Evolutionary conservation across 2,329 filamentous ascomycete genomes (phyloP).

Genomic region (Trichophyton rubrum): DNA sequence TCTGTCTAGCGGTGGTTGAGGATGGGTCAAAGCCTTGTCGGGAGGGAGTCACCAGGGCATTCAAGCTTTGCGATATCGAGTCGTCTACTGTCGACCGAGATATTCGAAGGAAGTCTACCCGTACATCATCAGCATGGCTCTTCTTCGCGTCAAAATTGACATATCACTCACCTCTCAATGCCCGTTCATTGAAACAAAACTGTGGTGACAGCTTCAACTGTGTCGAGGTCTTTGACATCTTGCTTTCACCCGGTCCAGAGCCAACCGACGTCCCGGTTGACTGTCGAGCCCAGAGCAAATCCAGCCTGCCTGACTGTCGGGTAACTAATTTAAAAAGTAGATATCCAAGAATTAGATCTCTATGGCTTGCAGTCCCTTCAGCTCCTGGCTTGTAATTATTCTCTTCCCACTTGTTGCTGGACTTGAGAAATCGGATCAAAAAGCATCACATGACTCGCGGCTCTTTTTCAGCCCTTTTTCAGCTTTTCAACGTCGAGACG

Average conservation of each 20-base stretch:
- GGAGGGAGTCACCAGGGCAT: slow-evolving; percentile 70
- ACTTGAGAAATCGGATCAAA: not conserved
- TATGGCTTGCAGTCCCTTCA: not conserved
- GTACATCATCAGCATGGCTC: slow-evolving; percentile 3
- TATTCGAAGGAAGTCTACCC: slow-evolving; percentile 72
- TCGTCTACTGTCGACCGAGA: slow-evolving; percentile 82
- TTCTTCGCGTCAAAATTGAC: too few relatives aligned
- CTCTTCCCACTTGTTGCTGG: not conserved
- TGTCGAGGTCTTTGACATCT: slow-evolving; percentile 30
- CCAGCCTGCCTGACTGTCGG: slow-evolving; percentile 24
- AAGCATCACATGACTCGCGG: not conserved
- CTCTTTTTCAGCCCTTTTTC: not conserved
- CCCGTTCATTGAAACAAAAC: slow-evolving; percentile 63
- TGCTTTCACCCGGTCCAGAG: slow-evolving; percentile 3
- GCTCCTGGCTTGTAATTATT: not conserved
- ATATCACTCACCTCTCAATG: slow-evolving; percentile 49
- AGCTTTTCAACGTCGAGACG: not conserved
- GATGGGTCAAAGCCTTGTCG: slow-evolving; percentile 61
- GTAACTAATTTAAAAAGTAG: not conserved
- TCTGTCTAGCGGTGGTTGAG: slow-evolving; percentile 55
- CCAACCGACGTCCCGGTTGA: slow-evolving; percentile 17
- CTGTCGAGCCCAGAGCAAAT: slow-evolving; percentile 28
- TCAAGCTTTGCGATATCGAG: slow-evolving; percentile 83
- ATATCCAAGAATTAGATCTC: not conserved
- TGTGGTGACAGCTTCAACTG: slow-evolving; percentile 54